Percentiles rank a stretch among this genome's conserved stretches.
phyloP scores from a whole-genome alignment of 805 yeast genomes.

The Monosporozyma servazzii region DNA sequence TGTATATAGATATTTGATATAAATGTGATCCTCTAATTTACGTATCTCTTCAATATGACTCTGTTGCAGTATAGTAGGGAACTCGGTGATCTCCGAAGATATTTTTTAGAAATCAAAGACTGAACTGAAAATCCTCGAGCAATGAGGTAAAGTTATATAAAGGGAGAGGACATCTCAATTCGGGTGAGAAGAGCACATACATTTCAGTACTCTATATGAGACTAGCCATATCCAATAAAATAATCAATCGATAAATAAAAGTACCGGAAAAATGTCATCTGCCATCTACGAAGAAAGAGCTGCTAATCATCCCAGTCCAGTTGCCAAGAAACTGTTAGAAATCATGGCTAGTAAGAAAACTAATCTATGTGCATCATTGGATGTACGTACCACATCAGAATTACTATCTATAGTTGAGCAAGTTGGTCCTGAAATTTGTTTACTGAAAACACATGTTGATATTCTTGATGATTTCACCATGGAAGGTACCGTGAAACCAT shows the following conservation, averaged over 20 bases:
- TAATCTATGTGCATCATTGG: slow-evolving; percentile 90
- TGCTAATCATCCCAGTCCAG: slow-evolving; percentile 57
- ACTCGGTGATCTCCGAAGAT: neutral
- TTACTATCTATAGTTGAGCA: slow-evolving; percentile 62
- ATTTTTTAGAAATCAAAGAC: neutral
- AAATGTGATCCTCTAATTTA: neutral
- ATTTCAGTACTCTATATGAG: neutral
- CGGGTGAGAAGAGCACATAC: neutral
- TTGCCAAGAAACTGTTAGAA: slow-evolving; percentile 63
- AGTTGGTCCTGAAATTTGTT: slow-evolving; percentile 84
- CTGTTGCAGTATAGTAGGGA: neutral
- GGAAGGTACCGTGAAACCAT: slow-evolving; percentile 70
- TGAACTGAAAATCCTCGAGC: neutral
- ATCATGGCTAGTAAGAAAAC: slow-evolving; percentile 76
- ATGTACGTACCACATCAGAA: slow-evolving; percentile 73
- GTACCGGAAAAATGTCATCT: slow-evolving; percentile 20
- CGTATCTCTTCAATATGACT: neutral
- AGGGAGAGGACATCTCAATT: neutral
- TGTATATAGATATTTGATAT: neutral
- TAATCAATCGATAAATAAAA: neutral
- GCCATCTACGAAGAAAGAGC: slow-evolving; percentile 62
- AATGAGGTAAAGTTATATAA: neutral
- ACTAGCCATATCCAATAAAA: neutral
- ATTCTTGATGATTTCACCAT: slow-evolving; percentile 81
- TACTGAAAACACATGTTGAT: slow-evolving; percentile 92